phyloP scores from a whole-genome alignment of 140 eudicot species.

The Anethum foeniculum region DNA sequence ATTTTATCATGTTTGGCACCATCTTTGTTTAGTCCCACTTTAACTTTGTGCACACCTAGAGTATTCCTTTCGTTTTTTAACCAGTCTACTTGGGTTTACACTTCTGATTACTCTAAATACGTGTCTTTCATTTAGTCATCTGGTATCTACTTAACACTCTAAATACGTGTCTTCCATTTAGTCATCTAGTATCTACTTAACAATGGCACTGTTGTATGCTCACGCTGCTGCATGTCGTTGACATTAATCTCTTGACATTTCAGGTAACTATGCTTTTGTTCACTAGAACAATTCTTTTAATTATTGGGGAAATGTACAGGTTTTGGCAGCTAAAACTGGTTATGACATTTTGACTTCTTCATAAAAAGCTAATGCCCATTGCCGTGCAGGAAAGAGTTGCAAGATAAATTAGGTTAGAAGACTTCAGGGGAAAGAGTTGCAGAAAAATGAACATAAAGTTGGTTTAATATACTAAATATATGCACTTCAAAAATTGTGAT shows the following conservation, averaged over 20 bases:
- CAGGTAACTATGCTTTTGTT: neutral
- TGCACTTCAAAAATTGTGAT: neutral
- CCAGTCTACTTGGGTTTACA: neutral
- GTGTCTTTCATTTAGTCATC: too few relatives aligned
- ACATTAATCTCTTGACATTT: neutral
- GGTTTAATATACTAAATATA: neutral
- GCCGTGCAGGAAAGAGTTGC: neutral
- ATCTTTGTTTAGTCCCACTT: neutral
- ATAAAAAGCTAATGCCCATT: neutral
- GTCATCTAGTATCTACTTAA: neutral
- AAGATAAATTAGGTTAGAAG: too few relatives aligned
- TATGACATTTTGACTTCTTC: neutral
- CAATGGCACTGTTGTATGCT: neutral
- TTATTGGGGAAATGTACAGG: neutral
- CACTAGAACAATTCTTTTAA: neutral
- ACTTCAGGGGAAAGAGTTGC: neutral
- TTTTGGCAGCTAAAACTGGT: neutral
- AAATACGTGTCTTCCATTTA: too few relatives aligned
- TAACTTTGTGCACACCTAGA: neutral
- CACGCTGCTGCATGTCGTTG: neutral
- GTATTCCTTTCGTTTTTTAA: neutral
- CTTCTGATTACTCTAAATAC: too few relatives aligned
- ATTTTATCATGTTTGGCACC: neutral
- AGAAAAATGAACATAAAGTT: neutral
- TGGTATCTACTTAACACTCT: neutral